Conservation (phyloP, 495 filamentous ascomycete genomes). For the Lepraria neglecta region DNA sequence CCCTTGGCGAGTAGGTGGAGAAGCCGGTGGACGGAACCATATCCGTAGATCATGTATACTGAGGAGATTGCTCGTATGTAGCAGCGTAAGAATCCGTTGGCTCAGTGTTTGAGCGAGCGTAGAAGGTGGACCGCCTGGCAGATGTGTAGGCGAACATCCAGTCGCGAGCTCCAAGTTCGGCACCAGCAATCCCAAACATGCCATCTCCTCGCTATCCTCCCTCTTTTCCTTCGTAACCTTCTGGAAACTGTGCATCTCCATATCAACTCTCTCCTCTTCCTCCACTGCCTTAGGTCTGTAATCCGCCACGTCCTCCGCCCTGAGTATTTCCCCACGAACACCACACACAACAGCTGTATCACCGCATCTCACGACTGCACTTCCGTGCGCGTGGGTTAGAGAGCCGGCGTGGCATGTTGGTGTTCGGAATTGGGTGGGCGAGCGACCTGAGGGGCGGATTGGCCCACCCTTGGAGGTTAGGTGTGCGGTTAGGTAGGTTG, state of each 20-base stretch:
- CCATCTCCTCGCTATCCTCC: conserved; percentile 50
- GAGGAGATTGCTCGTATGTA: conserved; percentile 62
- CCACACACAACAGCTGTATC: conserved; percentile 92
- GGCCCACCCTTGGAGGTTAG: conserved; percentile 56
- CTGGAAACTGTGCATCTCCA: conserved; percentile 14
- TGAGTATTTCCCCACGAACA: conserved; percentile 78
- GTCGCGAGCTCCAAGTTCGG: conserved; percentile 89
- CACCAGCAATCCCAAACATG: conserved; percentile 66
- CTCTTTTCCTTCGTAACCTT: conserved; percentile 26
- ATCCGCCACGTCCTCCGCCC: conserved; percentile 16
- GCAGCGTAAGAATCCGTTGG: conserved; percentile 65
- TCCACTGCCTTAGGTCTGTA: conserved; percentile 23
- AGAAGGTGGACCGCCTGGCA: conserved; percentile 76
- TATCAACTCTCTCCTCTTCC: conserved; percentile 22
- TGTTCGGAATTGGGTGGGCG: conserved; percentile 58
- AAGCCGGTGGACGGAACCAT: conserved; percentile 35
- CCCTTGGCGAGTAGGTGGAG: conserved; percentile 28
- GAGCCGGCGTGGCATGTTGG: conserved; percentile 69
- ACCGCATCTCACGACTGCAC: conserved; percentile 76
- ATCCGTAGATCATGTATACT: conserved; percentile 58
- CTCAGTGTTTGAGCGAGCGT: conserved; percentile 75
- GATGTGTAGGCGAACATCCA: conserved; percentile 76
- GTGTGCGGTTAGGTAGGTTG: conserved; percentile 81
- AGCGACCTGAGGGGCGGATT: conserved; percentile 73
- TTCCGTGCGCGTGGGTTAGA: conserved; percentile 80